These are phyloP conservation scores for Mycena floridula DNA, from an alignment of 768 basidiomycete genomes.

Conservation along the genomic window DNA sequence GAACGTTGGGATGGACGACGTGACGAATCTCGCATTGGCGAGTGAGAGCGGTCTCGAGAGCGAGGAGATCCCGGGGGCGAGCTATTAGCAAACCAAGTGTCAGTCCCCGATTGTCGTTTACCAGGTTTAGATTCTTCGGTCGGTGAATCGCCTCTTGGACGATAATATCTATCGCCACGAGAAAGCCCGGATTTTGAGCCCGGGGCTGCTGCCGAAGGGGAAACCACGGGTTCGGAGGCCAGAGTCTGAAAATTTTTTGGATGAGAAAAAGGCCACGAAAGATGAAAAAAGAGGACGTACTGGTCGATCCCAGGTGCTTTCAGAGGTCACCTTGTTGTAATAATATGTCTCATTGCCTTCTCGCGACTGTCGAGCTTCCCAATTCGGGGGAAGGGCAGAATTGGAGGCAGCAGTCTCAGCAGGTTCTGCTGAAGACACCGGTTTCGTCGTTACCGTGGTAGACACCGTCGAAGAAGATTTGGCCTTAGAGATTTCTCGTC, in stretches of 20 bases:
- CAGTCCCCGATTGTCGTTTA: slow-evolving; percentile 1
- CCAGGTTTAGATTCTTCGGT: background rate
- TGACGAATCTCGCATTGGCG: too few relatives aligned
- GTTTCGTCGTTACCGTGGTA: slow-evolving; percentile 14
- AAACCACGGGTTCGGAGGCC: too few relatives aligned
- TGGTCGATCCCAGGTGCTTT: slow-evolving; percentile 56
- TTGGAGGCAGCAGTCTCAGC: slow-evolving; percentile 13
- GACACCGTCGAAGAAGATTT: too few relatives aligned
- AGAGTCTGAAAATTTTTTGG: too few relatives aligned
- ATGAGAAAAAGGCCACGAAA: slow-evolving; percentile 9
- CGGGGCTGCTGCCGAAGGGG: too few relatives aligned
- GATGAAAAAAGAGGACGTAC: slow-evolving; percentile 22
- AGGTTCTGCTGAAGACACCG: slow-evolving; percentile 13
- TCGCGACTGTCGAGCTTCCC: slow-evolving; percentile 52
- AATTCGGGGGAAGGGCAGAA: slow-evolving; percentile 43
- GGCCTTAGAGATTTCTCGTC: slow-evolving; percentile 49
- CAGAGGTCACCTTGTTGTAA: slow-evolving; percentile 49
- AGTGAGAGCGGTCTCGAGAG: background rate
- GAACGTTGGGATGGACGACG: too few relatives aligned
- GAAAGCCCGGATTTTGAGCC: slow-evolving; percentile 30
- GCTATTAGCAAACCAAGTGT: slow-evolving; percentile 8
- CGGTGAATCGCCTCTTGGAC: slow-evolving; percentile 31
- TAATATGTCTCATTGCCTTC: slow-evolving; percentile 45
- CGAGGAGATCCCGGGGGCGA: background rate
- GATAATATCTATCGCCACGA: slow-evolving; percentile 62